Evolutionary conservation across 2,329 filamentous ascomycete species (phyloP), one percentile per base, ranked within the genome.

Genomic region (Penicillium janthinellum): DNA sequence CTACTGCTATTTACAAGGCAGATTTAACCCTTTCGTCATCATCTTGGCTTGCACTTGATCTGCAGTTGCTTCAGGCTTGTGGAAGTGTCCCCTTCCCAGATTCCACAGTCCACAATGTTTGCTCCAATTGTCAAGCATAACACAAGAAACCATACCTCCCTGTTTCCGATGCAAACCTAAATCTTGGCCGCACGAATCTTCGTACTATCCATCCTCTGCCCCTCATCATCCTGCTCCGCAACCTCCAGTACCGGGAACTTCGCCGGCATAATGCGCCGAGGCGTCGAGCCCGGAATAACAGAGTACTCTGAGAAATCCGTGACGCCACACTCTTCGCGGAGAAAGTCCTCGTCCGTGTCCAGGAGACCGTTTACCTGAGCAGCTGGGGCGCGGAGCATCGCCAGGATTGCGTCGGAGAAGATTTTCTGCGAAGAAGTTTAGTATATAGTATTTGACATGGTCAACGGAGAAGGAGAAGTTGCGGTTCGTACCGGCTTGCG

Each of bases 161-260:
- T 31, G 8, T 31, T 1, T 14, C 22, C 12, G 34, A 37, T 11
- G 10, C 2, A 28, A 28, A 3, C 6, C 44, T 38, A 58, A 1
- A 58, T 51, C 39, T 58, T 58, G 22, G 71, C 75, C 20, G 68
- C 58, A 37, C 60, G 66, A 34, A 75, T n/a, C 42, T 73, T 68
- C 4, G 80, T 80, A 74, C 90, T 95, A 72, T 94, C 88, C 69
- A 88, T 82, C 57, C 88, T 82, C 68, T 80, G 83, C 0, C 91
- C 91, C 73, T 96, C 90, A 69, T 96, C 91, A 60, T 88, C 86
- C 75, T 96, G 90, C 77, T 95, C 91, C 7, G 80, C 83, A 4
- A 96, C 91, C 2, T 81, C 84, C 66, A 96, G 70, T 63, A 88
- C 84, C 0, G 91, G 91, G 61, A 95, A 80, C 58, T 80, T 73